Base-by-base conservation (phyloP, 139 green algal species). In the Trebouxia sp. region DNA sequence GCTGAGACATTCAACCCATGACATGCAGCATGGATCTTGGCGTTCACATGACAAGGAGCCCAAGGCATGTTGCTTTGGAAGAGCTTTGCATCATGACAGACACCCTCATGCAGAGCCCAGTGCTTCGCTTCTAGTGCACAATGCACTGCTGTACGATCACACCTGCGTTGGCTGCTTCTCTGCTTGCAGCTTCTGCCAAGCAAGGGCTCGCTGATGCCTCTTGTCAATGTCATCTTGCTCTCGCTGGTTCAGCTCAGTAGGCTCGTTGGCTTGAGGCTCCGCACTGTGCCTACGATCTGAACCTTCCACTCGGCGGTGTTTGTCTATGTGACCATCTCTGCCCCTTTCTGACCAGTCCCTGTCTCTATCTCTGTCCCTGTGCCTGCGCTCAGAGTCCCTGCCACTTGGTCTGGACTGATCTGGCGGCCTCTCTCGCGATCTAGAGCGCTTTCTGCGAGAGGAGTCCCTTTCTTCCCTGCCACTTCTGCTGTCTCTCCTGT, bases 181-280 rank as follows among this genome's bases (percentile, higher is more conserved):
- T 22, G 42, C 41, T 26, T 77, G 69, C 22, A 51, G 41, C 69
- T 77, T 51, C 69, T 77, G 69, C 69, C 69, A 77, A 9, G 69
- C 69, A 55, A 53, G 41, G 5, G 69, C 69, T 6, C 69, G 41
- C 69, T 77, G 42, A 6, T n/a, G 39, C 7, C 69, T 48, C 26
- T 51, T 53, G n/a, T 77, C 69, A 26, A 77, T 77, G 69, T 77
- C 56, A 55, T 78, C 58, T 43, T 77, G 62, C 72, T 39, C 55
- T 43, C 76, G 67, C 43, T 35, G 82, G 43, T 81, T 83, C 35
- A 82, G 67, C 38, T 72, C 62, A 42, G 62, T 72, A 17, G 62
- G 32, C 62, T 72, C 62, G 4, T 14, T 14, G 35, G 55, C 55
- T 8, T 22, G 35, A 8, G 62, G 62, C 62, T 72, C 62, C 7